Base-by-base conservation (phyloP, 106 monocot genomes). In the Dendrobium officinale region DNA sequence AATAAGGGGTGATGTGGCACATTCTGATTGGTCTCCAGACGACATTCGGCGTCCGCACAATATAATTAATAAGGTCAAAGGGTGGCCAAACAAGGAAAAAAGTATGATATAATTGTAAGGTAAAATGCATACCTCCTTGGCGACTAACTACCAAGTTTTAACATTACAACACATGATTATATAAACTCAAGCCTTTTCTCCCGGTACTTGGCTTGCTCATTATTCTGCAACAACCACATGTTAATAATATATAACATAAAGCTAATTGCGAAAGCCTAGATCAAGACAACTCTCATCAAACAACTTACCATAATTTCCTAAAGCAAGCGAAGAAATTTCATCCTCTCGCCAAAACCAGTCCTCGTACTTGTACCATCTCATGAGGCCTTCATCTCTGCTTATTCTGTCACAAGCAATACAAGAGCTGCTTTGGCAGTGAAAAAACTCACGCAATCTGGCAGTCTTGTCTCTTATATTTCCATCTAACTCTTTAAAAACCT, bases 331-430 rank as follows among this genome's bases (percentile, higher is more conserved):
- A 10, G 75, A 80, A 4, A 92, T 89, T 84, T 96, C 96, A 78
- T 96, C 96, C 58, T 75, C 82, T 45, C 94, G 83, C 96, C 94
- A 94, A 48, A 92, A 94, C 76, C 83, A 87, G 13, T 88, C 92
- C 77, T 96, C 96, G 20, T 96, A 96, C 77, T 73, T 85, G 64
- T 92, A 96, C 96, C 96, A 96, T 78, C 94, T 86, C 93, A 96
- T 96, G 67, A 90, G 73, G 4, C 96, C 96, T 55, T 96, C 96
- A 54, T 92, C 93, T 22, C 4, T 70, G 29, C 68, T 48, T 87
- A 93, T 93, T 82, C 96, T 85, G 75, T 84, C 77, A 61, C 96
- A 96, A 4, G 88, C 45, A 18, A 73, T 7, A 82, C 96, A 92
- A 1, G 83, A 74, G 17, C 27, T 27, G 45, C 79, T 85, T 82